A percentile compares a stretch with the other conserved stretches of the same genome.
These are phyloP conservation scores for Panicum virgatum DNA, from an alignment of 202 grass and related monocot genomes.

Conservation along the genomic window DNA sequence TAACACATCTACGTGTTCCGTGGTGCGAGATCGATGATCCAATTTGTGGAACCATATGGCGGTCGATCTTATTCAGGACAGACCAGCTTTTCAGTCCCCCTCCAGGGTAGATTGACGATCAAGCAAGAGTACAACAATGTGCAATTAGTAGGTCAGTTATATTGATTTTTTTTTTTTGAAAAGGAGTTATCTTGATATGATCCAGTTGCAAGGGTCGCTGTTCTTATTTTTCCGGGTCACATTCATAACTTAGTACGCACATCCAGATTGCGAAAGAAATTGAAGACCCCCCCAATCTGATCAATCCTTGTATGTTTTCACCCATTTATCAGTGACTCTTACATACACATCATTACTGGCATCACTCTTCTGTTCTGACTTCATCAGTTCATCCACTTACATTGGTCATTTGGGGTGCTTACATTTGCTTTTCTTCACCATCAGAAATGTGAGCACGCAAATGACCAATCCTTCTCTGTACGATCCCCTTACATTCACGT, in stretches of 20 bases:
- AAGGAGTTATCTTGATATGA: too few species aligned
- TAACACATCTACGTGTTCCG: not conserved
- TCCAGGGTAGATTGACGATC: not conserved
- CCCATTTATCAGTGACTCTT: not conserved
- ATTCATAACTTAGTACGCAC: not conserved
- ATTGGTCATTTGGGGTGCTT: not conserved
- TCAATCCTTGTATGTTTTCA: conserved; percentile 24
- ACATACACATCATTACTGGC: conserved; percentile 12
- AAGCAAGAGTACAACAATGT: conserved; percentile 18
- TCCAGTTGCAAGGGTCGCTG: not conserved
- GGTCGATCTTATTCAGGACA: not conserved
- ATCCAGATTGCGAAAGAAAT: conserved; percentile 18
- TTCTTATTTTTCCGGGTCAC: not conserved
- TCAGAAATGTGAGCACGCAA: conserved; percentile 21
- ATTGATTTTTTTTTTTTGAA: too few species aligned
- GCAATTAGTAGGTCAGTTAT: not conserved
- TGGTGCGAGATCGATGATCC: not conserved
- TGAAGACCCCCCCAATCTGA: not conserved
- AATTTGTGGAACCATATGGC: conserved; percentile 17
- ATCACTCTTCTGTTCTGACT: conserved; percentile 9
- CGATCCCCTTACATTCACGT: too few species aligned
- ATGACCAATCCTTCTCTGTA: not conserved
- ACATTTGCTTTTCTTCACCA: not conserved
- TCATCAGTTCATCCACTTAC: not conserved
- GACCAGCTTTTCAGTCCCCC: not conserved